These are phyloP conservation scores for Physocladia obscura DNA, from an alignment of 192 early-diverging fungal species.

Conservation along the genomic window DNA sequence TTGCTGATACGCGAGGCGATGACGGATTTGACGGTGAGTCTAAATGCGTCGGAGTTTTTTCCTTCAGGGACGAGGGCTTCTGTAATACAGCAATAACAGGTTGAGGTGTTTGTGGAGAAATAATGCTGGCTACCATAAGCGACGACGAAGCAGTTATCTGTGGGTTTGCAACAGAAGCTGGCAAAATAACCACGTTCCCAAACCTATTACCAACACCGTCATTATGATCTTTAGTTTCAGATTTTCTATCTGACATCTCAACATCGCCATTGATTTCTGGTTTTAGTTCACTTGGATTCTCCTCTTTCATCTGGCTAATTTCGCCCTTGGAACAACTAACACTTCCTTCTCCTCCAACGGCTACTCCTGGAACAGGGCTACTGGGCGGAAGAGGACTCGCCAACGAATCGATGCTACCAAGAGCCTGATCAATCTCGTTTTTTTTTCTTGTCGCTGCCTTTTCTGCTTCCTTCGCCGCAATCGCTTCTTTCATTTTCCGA, in stretches of 20 bases:
- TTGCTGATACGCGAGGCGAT: neutral
- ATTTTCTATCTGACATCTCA: too few relatives aligned
- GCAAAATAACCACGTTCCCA: too few relatives aligned
- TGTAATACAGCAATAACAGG: too few relatives aligned
- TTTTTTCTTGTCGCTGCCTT: neutral
- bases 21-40: neutral
- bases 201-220: too few relatives aligned
- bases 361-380: neutral
- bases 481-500: constrained; percentile 1
- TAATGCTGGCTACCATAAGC: too few relatives aligned
- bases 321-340: neutral
- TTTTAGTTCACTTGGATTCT: neutral
- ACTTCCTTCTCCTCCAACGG: neutral
- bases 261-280: too few relatives aligned
- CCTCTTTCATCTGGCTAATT: neutral
- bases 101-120: too few relatives aligned
- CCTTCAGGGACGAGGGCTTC: too few relatives aligned
- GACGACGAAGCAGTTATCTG: too few relatives aligned
- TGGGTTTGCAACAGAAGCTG: too few relatives aligned
- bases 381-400: neutral
- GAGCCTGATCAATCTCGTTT: neutral
- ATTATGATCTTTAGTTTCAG: too few relatives aligned
- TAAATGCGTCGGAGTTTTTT: neutral
- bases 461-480: neutral
- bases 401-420: neutral